Base-by-base conservation (phyloP, 2,329 filamentous ascomycete genomes). In the Fusarium lateritium region DNA sequence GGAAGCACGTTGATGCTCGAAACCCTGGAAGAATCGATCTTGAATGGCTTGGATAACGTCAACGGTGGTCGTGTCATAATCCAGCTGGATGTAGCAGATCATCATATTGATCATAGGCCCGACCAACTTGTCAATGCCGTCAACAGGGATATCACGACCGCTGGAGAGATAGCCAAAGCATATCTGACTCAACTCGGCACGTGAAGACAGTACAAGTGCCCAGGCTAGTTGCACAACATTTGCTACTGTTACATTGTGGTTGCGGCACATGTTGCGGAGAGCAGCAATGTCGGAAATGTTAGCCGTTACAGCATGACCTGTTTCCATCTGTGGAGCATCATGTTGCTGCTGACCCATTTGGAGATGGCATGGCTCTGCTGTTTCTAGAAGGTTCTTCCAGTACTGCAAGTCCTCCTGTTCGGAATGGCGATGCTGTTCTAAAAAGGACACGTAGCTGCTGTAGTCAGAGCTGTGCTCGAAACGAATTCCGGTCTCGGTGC, bases 21-120 rank as follows among this genome's bases (percentile, higher is more conserved):
- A 53, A 7, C 50, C 45, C 14, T 53, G 38, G 0, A 53, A 26
- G 26, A 53, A 53, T 26, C 50, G 38, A 17, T 53, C 26, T 5
- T 53, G 50, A 4, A 53, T 45, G 19, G 19, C 19, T 19, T 19
- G 19, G 19, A 19, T 19, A 19, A 19, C 19, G 19, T 19, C 19
- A 19, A 19, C 19, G 19, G 19, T 3, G 19, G 19, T 19, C 19
- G 3, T 19, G 19, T 19, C 19, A 19, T 19, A 19, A 19, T 19
- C 19, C 19, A 19, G 19, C 19, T 19, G 19, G 19, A 19, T 19
- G 19, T 19, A 19, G 19, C 38, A 53, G 6, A 53, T 53, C 50
- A 45, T 53, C 38, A 53, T 53, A 3, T 53, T 53, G 15, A 53
- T 53, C 50, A 53, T 53, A 2, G 50, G 50, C 3, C 50, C 50